A percentile compares a stretch with the other conserved stretches of the same genome.
phyloP scores from a whole-genome alignment of 305 asterid species.

The Fraxinus paxiana region DNA sequence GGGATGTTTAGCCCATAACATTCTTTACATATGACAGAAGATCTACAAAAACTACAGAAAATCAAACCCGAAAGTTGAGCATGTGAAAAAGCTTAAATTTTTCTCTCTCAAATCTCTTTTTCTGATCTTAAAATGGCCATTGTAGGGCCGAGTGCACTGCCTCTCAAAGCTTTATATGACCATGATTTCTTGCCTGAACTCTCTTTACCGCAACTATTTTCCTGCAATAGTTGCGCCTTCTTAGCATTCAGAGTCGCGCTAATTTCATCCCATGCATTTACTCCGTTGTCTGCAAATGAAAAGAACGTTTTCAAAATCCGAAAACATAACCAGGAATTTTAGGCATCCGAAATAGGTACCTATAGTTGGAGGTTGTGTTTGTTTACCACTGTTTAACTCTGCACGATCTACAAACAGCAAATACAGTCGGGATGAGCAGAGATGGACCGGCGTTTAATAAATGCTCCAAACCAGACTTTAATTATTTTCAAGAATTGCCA shows the following conservation, averaged over 20 bases:
- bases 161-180: conserved; percentile 63
- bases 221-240: conserved; percentile 40
- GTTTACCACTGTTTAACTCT: conserved; percentile 31
- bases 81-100: not conserved
- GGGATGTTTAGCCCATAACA: not conserved
- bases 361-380: conserved; percentile 25
- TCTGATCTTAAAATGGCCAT: conserved; percentile 59
- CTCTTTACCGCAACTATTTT: conserved; percentile 34
- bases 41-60: not conserved
- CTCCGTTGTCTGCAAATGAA: conserved; percentile 37
- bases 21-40: not conserved
- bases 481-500: not conserved
- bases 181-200: conserved; percentile 43
- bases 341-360: conserved; percentile 21
- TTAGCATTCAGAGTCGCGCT: conserved; percentile 49
- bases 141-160: conserved; percentile 71
- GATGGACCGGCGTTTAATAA: not conserved
- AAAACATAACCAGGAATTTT: not conserved
- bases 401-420: conserved; percentile 29
- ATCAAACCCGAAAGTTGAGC: not conserved
- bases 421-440: not conserved
- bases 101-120: conserved; percentile 12
- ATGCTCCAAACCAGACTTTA: not conserved
- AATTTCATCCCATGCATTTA: conserved; percentile 63
- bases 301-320: not conserved